A percentile compares a stretch with the other conserved stretches of the same genome.
Conservation (phyloP, 2,329 filamentous ascomycete species). For the Coniochaeta sp. region DNA sequence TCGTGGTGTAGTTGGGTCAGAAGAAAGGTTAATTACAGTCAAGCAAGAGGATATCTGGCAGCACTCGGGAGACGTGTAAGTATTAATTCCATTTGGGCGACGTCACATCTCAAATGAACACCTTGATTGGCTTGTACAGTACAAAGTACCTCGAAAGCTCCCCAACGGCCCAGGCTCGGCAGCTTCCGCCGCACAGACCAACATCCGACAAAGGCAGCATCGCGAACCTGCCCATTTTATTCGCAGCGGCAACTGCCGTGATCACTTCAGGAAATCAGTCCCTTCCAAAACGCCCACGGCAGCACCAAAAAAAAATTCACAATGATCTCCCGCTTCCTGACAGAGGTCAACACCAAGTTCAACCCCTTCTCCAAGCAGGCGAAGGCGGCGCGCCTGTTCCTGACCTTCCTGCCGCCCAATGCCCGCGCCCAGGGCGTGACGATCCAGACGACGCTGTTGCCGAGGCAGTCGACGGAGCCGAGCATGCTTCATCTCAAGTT, state of each 20-base stretch:
- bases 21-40: background rate
- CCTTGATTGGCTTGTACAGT: background rate
- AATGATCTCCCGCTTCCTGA: constrained; percentile 84
- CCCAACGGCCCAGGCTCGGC: background rate
- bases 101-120: too few relatives aligned
- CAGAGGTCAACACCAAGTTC: constrained; percentile 78
- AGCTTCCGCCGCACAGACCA: background rate
- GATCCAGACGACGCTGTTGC: constrained; percentile 70
- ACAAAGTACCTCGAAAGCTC: background rate
- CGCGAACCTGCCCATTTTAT: background rate
- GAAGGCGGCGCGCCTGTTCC: constrained; percentile 80
- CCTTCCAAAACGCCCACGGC: background rate
- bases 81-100: too few relatives aligned
- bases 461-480: constrained; percentile 57
- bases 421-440: constrained; percentile 67
- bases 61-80: too few relatives aligned
- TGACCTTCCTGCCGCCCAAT: constrained; percentile 73
- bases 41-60: too few relatives aligned
- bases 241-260: background rate
- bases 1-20: background rate
- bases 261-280: background rate
- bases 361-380: constrained; percentile 80
- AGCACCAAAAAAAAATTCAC: constrained; percentile 3
- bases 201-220: background rate
- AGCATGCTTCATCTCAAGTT: constrained; percentile 74